These are phyloP conservation scores for Microcyclospora pomicola DNA, from an alignment of 2,329 filamentous ascomycete genomes.

Conservation along the genomic window DNA sequence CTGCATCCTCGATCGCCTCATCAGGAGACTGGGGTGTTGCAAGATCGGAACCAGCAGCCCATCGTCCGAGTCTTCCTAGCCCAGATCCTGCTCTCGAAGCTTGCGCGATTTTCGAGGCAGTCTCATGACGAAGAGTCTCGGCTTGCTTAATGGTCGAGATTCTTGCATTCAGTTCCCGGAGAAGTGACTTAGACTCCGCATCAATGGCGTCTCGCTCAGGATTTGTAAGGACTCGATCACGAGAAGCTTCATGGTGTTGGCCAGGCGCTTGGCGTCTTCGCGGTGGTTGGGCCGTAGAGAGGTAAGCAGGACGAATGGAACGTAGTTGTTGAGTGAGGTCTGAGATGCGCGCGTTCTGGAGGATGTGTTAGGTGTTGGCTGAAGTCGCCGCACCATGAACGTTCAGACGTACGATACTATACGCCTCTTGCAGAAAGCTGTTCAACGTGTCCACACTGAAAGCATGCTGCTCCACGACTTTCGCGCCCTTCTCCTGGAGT, in stretches of 20 bases:
- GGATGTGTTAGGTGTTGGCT: conserved; percentile 6
- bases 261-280: conserved; percentile 29
- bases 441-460: conserved; percentile 43
- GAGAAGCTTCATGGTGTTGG: conserved; percentile 15
- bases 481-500: conserved; percentile 43
- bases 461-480: conserved; percentile 32
- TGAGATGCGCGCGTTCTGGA: conserved; percentile 68
- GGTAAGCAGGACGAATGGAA: conserved; percentile 77
- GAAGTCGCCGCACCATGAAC: conserved; percentile 17
- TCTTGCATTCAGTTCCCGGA: conserved; percentile 70
- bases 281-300: conserved; percentile 59
- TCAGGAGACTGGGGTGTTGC: conserved; percentile 45
- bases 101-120: conserved; percentile 53
- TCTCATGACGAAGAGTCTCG: conserved; percentile 67
- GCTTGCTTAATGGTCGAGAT: conserved; percentile 70
- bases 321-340: conserved; percentile 69
- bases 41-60: conserved; percentile 43
- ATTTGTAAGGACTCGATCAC: conserved; percentile 54
- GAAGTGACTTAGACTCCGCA: conserved; percentile 68
- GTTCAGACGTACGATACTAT: conserved; percentile 55
- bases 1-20: conserved; percentile 58
- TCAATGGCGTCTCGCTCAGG: conserved; percentile 76
- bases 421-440: conserved; percentile 85
- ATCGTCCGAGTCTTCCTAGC: conserved; percentile 55
- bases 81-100: conserved; percentile 52